Conservation (phyloP, 116 monocot species). For the Iris pallida region DNA sequence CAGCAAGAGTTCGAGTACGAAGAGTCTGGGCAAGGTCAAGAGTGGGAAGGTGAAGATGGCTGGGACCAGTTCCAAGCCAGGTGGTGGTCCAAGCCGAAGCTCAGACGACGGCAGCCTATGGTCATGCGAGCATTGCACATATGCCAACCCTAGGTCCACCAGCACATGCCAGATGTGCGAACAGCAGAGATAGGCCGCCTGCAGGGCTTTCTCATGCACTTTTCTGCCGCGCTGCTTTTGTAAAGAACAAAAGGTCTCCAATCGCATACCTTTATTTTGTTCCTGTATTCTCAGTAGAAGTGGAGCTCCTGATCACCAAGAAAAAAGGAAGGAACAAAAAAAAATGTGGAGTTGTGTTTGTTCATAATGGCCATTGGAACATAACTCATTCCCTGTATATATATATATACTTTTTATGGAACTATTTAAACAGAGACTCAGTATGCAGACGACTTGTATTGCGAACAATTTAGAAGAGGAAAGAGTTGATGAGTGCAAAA, state of each 20-base stretch:
- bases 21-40: conserved; percentile 37
- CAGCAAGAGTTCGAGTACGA: conserved; percentile 33
- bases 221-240: too few species aligned
- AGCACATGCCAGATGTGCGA: conserved; percentile 50
- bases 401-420: background rate
- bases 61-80: conserved; percentile 20
- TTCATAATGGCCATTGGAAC: background rate
- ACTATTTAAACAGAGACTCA: background rate
- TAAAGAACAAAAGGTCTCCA: too few species aligned
- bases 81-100: conserved; percentile 15
- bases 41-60: conserved; percentile 15
- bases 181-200: conserved; percentile 5
- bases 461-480: too few species aligned
- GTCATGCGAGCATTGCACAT: conserved; percentile 62
- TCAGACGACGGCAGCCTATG: conserved; percentile 32
- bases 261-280: too few species aligned
- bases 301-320: background rate
- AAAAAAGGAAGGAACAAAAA: too few species aligned
- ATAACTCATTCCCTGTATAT: background rate
- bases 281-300: too few species aligned
- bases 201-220: too few species aligned
- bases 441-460: background rate
- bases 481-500: too few species aligned
- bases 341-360: background rate
- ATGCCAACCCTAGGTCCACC: conserved; percentile 35